Evolutionary conservation across 2,329 filamentous ascomycete genomes (phyloP).

Genomic region (Orbilia brochopaga): DNA sequence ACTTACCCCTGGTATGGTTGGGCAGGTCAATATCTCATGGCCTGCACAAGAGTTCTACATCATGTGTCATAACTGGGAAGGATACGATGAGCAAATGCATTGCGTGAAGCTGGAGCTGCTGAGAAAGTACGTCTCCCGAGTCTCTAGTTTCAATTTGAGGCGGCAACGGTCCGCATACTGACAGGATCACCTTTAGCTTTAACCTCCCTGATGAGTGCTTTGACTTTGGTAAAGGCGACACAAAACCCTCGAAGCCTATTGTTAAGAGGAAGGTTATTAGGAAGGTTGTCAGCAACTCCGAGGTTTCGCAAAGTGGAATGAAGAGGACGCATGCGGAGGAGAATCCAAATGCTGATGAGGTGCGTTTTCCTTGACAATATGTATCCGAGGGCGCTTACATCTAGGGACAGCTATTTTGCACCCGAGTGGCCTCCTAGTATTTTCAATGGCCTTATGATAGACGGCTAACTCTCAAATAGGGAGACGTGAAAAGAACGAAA

Average conservation of each 20-base stretch:
- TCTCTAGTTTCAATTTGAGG: not conserved
- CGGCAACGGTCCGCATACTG: not conserved
- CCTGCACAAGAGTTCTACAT: conserved; percentile 86
- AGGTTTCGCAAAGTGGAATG: conserved; percentile 41
- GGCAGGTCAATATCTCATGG: conserved; percentile 67
- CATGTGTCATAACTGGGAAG: conserved; percentile 76
- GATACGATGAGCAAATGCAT: conserved; percentile 76
- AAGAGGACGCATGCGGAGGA: conserved; percentile 46
- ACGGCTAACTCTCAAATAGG: conserved; percentile 18
- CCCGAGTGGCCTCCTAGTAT: conserved; percentile 14
- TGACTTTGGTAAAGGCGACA: conserved; percentile 70
- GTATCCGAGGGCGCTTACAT: conserved; percentile 47
- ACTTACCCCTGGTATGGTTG: conserved; percentile 67
- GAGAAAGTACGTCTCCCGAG: conserved; percentile 71
- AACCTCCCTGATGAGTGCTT: conserved; percentile 92
- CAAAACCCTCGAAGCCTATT: conserved; percentile 67
- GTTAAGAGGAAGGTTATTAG: conserved; percentile 64
- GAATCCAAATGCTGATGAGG: conserved; percentile 32
- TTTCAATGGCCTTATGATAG: not conserved
- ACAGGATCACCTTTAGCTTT: conserved; percentile 65
- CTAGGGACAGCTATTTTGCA: conserved; percentile 34
- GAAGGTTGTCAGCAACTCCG: conserved; percentile 35
- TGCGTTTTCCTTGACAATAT: conserved; percentile 24
- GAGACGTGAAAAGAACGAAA: conserved; percentile 46
- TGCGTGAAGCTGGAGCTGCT: conserved; percentile 82